Base-by-base conservation (phyloP, 208 protist genomes). In the Herpetomonas samuelpessoai region DNA sequence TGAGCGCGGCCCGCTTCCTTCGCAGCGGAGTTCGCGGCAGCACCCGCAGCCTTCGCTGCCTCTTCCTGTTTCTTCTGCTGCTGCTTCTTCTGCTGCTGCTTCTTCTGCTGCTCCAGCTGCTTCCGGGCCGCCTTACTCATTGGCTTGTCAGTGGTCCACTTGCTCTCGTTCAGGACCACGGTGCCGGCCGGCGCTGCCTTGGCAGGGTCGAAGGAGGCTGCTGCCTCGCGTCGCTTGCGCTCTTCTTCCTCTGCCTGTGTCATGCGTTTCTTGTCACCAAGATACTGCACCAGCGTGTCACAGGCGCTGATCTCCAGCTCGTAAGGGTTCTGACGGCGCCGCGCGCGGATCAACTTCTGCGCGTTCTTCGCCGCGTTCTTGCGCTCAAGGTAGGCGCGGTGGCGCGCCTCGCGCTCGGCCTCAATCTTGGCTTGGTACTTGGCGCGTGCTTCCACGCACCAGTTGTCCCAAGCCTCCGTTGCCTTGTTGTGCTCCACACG, bases 161-260 rank as follows among this genome's bases (percentile, higher is more conserved):
- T 91, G 58, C 81, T 68, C 47, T 88, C 79, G 53, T 82, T 91
- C 12, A 91, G 46, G 30, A 95, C 68, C 1, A 87, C 74, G 30
- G 57, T 86, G 63, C 88, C 88, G 3, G 65, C 61, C 0, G 88
- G 88, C 2, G 75, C 71, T 18, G 69, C 76, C 39, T 68, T 65
- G 2, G 66, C 21, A 22, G 84, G 74, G 51, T 95, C 85, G 66
- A 92, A 95, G 28, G 72, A 55, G 3, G 76, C 82, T 1, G 78
- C 85, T 1, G 81, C 84, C 28, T 78, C 62, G 21, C 71, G 65
- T 22, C 52, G 66, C 38, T 62, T 65, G 16, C 65, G 60, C 39
- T 83, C 82, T 64, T 74, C 82, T 31, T 83, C 76, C 14, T 95
- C 88, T 14, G 66, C 71, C 57, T 68, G 49, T n/a, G 79, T 50